phyloP scores from a whole-genome alignment of 495 filamentous ascomycete genomes.

The Neurospora sp. region DNA sequence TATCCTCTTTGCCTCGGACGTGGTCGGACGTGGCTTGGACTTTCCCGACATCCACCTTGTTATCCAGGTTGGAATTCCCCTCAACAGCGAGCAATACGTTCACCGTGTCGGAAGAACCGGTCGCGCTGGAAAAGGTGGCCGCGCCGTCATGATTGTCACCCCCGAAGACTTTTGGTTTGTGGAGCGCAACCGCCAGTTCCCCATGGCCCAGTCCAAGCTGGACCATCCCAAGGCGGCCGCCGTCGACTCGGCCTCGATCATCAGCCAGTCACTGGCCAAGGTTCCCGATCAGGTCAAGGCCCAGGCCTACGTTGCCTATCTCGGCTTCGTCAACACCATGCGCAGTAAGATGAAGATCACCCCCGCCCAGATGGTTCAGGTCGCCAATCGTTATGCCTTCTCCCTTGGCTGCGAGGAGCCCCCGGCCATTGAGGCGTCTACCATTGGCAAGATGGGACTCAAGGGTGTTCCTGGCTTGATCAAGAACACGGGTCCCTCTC shows the following conservation, averaged over 20 bases:
- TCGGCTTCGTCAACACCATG: conserved; percentile 19
- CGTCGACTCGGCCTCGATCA: conserved; percentile 12
- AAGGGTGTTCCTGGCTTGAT: conserved; percentile 20
- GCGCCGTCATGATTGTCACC: conserved; percentile 74
- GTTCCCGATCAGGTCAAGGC: conserved; percentile 14
- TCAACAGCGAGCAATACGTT: conserved; percentile 67
- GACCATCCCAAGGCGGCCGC: conserved; percentile 13
- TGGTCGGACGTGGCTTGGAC: conserved; percentile 82
- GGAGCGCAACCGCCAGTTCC: conserved; percentile 15
- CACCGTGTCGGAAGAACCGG: conserved; percentile 92
- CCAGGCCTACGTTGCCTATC: conserved; percentile 17
- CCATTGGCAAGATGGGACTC: conserved; percentile 23
- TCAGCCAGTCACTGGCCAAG: conserved; percentile 16
- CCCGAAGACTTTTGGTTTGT: conserved; percentile 69
- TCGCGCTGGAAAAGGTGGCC: conserved; percentile 65
- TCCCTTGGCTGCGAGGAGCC: conserved; percentile 14
- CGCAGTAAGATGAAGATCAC: conserved; percentile 10
- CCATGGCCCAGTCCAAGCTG: conserved; percentile 15
- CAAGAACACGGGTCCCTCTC: conserved; percentile 1
- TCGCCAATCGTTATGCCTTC: conserved; percentile 15
- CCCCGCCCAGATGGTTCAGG: conserved; percentile 7
- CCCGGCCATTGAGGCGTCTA: conserved; percentile 7
- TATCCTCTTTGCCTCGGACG: conserved; percentile 79
- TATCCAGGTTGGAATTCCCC: conserved; percentile 83
- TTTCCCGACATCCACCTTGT: conserved; percentile 66